phyloP scores from a whole-genome alignment of 169 alveolate species.

The Eimeria falciformis region DNA sequence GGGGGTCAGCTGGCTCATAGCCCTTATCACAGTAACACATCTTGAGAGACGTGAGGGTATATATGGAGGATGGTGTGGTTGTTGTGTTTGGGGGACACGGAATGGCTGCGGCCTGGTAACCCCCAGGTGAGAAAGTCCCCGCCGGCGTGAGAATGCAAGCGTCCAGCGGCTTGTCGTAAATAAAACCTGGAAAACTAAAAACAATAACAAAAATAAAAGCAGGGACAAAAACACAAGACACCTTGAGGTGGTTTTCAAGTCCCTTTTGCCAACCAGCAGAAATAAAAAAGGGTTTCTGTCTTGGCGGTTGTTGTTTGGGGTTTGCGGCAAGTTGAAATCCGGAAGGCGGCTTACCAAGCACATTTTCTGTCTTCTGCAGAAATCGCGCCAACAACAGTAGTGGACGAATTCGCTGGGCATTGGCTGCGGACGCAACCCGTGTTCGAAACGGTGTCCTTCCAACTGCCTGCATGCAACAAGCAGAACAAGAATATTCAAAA shows the following conservation, averaged over 20 bases:
- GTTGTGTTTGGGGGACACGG: constrained; percentile 59
- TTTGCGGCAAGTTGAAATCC: neutral
- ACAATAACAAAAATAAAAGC: too few species aligned
- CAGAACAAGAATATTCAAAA: too few species aligned
- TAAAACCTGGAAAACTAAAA: constrained; percentile 43
- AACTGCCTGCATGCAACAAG: constrained; percentile 15
- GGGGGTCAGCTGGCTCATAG: constrained; percentile 47
- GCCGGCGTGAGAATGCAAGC: neutral
- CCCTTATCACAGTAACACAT: constrained; percentile 38
- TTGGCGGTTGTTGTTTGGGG: neutral
- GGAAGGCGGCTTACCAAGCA: constrained; percentile 10
- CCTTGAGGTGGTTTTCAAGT: too few species aligned
- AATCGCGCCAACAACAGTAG: constrained; percentile 55
- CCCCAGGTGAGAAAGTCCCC: constrained; percentile 57
- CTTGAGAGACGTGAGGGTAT: neutral
- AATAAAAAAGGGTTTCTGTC: neutral
- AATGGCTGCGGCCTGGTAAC: constrained; percentile 15
- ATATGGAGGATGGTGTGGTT: neutral
- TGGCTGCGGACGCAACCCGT: constrained; percentile 51
- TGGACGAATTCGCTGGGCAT: constrained; percentile 61
- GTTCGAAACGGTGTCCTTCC: constrained; percentile 69
- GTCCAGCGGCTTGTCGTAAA: constrained; percentile 13
- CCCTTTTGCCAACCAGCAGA: too few species aligned
- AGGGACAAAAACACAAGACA: too few species aligned
- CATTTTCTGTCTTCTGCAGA: constrained; percentile 40